Evolutionary conservation across 495 filamentous ascomycete species (phyloP), one percentile per base, ranked within the genome.

Genomic region (Neurospora terricola): DNA sequence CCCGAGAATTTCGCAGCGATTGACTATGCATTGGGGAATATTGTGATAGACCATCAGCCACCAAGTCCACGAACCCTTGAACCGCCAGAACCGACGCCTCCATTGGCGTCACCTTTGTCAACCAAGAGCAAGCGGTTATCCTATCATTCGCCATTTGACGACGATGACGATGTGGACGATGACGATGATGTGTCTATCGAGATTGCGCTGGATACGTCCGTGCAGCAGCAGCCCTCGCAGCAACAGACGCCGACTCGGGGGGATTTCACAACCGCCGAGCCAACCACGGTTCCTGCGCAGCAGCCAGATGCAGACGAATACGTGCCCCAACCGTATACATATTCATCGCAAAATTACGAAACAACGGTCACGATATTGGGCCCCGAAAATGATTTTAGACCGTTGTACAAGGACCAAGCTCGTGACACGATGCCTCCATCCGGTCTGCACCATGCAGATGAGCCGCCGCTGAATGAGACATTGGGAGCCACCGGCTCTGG

Each of bases 341-440:
- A 77, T 69, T 73, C 78, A 16, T 77, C 82, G 27, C 74, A 78
- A 18, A 74, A 75, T 66, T 81, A 82, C 62, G 76, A 79, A 73
- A 85, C 82, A 21, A 86, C 83, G 69, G 80, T 85, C 69, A 85
- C 83, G 23, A 84, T 83, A 23, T 74, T 86, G 70, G 83, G 83
- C 14, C 81, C 80, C 45, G 83, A 79, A 48, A 75, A 76, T 73
- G 81, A 83, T 76, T 85, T 84, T 72, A 71, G 70, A 69, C 76
- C 81, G 72, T 77, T 79, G 45, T 69, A 77, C 73, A 77, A 76
- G 76, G 81, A 82, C 59, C 75, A 71, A 59, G 71, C 72, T 73
- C 72, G 78, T 80, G 70, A 70, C 16, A 75, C 77, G 48, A 77
- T 70, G 70, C 71, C 73, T 62, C 70, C 69, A 69, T 36, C 78